Percentiles rank a stretch among this genome's conserved stretches.
These are phyloP conservation scores for Eudorina sp. DNA, from an alignment of 139 green algal genomes.

Conservation along the genomic window DNA sequence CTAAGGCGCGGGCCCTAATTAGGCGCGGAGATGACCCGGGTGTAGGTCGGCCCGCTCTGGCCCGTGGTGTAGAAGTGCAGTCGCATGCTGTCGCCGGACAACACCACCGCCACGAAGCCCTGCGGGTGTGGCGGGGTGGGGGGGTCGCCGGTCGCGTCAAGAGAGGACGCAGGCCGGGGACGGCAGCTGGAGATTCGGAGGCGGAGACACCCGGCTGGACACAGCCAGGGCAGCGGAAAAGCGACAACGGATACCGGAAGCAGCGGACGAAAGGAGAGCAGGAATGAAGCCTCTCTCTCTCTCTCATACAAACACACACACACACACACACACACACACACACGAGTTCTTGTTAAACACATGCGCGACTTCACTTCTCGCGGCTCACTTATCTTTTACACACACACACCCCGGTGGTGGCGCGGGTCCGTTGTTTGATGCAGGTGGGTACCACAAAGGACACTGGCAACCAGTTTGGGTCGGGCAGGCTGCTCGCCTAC, in stretches of 20 bases:
- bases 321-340: too few species aligned
- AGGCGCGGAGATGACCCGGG: not conserved
- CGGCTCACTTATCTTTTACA: too few species aligned
- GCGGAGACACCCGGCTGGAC: not conserved
- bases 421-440: too few species aligned
- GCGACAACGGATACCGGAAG: too few species aligned
- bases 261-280: not conserved
- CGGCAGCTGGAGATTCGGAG: not conserved
- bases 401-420: too few species aligned
- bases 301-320: too few species aligned
- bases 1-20: not conserved
- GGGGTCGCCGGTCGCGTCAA: not conserved
- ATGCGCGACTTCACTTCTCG: too few species aligned
- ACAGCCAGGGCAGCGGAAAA: too few species aligned
- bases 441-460: too few species aligned
- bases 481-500: too few species aligned
- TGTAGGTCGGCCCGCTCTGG: conserved; percentile 4
- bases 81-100: conserved; percentile 16
- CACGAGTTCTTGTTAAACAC: too few species aligned
- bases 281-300: not conserved
- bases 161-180: not conserved
- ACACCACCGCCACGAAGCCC: conserved; percentile 57
- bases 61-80: conserved; percentile 54
- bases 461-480: too few species aligned
- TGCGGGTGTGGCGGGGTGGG: not conserved